Base-by-base conservation (phyloP, 495 filamentous ascomycete species). In the Trichocladium antarcticum region DNA sequence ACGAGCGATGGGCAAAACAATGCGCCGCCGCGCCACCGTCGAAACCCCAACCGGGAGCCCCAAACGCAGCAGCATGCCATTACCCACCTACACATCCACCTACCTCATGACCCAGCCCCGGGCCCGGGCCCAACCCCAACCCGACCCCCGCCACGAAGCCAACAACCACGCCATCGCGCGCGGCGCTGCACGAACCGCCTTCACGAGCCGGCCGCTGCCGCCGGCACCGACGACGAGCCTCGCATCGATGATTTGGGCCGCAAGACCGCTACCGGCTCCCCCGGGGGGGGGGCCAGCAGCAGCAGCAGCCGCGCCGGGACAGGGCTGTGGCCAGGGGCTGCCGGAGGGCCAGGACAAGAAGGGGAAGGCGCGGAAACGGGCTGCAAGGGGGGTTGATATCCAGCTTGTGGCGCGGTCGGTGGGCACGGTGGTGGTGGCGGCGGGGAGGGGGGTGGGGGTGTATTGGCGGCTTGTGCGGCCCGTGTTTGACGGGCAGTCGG, bases 381-480 rank as follows among this genome's bases (percentile, higher is more conserved):
- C n/a, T n/a, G n/a, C n/a, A n/a, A n/a, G 31, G 10, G 31, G 12
- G 31, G 16, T 28, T 22, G 15, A 31, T 19, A 32, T 2, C 5
- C 31, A 32, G 31, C 36, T 29, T 20, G 32, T 37, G 2, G 22
- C 27, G 4, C 12, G 42, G 21, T 45, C 47, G 24, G 28, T 38
- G 16, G 28, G 37, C 40, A 47, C 40, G 27, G 19, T 57, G 48
- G 8, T 24, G 21, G 19, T 54, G 37, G 7, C 53, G 20, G 47
- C n/a, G 5, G 7, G 31, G 28, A n/a, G 31, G 36, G 14, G 57
- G n/a, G 46, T 51, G n/a, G 36, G 36, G 34, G 55, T 49, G 35
- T 63, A 57, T 45, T 66, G 59, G 63, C 29, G 37, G 14, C 27
- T 62, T 12, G 57, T 64, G 20, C 29, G 35, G 37, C 65, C 65